A percentile compares a stretch with the other conserved stretches of the same genome.
These are phyloP conservation scores for Monosporascus sp. DNA, from an alignment of 2,329 filamentous ascomycete species.

Conservation along the genomic window DNA sequence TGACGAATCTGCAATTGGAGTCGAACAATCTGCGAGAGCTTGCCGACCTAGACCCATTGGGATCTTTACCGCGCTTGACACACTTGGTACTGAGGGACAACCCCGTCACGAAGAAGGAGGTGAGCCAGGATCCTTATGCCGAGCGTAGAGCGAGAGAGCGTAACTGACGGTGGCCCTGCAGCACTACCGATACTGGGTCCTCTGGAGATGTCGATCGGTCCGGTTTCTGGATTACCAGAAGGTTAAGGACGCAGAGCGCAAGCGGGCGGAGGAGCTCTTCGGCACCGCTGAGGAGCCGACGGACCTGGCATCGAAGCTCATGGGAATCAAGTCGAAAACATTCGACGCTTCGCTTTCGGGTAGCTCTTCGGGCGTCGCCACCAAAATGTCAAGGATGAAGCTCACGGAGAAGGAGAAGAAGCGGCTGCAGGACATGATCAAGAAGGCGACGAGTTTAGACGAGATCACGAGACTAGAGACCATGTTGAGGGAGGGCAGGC, in stretches of 20 bases:
- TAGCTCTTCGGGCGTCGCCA: slow-evolving; percentile 41
- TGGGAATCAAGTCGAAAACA: slow-evolving; percentile 74
- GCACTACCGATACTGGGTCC: slow-evolving; percentile 88
- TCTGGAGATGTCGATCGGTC: slow-evolving; percentile 79
- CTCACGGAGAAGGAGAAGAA: slow-evolving; percentile 85
- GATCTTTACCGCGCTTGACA: slow-evolving; percentile 61
- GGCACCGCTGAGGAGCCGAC: slow-evolving; percentile 75
- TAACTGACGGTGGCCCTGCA: slow-evolving; percentile 32
- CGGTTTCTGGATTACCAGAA: slow-evolving; percentile 91
- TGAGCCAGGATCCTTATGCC: slow-evolving; percentile 34
- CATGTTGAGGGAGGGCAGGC: slow-evolving; percentile 80
- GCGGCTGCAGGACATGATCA: slow-evolving; percentile 79
- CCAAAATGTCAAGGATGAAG: slow-evolving; percentile 71
- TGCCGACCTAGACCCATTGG: slow-evolving; percentile 79
- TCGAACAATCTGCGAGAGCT: slow-evolving; percentile 79
- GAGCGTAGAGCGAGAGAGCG: too few species aligned
- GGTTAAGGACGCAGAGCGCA: slow-evolving; percentile 80
- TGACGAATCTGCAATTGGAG: slow-evolving; percentile 76
- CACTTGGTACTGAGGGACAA: slow-evolving; percentile 82
- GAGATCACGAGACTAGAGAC: slow-evolving; percentile 90
- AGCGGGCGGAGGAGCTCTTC: slow-evolving; percentile 73
- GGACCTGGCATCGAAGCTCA: slow-evolving; percentile 75
- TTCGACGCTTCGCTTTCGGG: slow-evolving; percentile 48
- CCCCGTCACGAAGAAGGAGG: slow-evolving; percentile 88
- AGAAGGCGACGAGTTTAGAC: slow-evolving; percentile 79